Percentiles rank a stretch among this genome's conserved stretches.
phyloP scores from a whole-genome alignment of 1,284 basidiomycete species.

The Cryptococcus sp. region DNA sequence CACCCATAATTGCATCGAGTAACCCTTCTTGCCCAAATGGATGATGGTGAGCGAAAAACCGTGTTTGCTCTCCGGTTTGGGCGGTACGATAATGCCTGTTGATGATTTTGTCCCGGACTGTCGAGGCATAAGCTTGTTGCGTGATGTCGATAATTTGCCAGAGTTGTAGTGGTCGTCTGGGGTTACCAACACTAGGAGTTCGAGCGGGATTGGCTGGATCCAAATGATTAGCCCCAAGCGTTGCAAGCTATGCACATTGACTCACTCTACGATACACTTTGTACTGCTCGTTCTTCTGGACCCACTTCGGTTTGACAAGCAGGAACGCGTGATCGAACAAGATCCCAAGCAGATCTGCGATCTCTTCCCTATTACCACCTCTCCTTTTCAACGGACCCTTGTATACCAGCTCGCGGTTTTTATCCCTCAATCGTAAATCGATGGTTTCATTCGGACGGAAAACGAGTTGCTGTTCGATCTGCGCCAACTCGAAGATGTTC shows the following conservation, averaged over 20 bases:
- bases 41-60: slow-evolving; percentile 91
- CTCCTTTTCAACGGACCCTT: slow-evolving; percentile 92
- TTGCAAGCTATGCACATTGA: slow-evolving; percentile 14
- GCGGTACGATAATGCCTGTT: slow-evolving; percentile 37
- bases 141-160: slow-evolving; percentile 45
- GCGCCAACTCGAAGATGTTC: slow-evolving; percentile 88
- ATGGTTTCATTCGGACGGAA: slow-evolving; percentile 84
- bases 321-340: slow-evolving; percentile 96
- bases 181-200: slow-evolving; percentile 81
- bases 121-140: slow-evolving; percentile 56
- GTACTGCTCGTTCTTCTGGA: slow-evolving; percentile 85
- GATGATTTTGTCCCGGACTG: slow-evolving; percentile 45
- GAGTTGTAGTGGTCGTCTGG: slow-evolving; percentile 66
- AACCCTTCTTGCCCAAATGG: slow-evolving; percentile 90
- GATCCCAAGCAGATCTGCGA: slow-evolving; percentile 87
- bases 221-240: background rate
- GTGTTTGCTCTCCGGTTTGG: slow-evolving; percentile 73
- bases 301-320: slow-evolving; percentile 87
- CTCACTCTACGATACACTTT: slow-evolving; percentile 90
- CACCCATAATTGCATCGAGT: slow-evolving; percentile 91
- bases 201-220: slow-evolving; percentile 86
- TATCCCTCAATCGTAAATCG: slow-evolving; percentile 81
- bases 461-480: slow-evolving; percentile 82
- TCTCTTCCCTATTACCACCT: slow-evolving; percentile 71
- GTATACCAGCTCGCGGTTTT: slow-evolving; percentile 87